These are phyloP conservation scores for Scheffersomyces quercinus DNA, from an alignment of 1,139 yeast genomes.

Conservation along the genomic window DNA sequence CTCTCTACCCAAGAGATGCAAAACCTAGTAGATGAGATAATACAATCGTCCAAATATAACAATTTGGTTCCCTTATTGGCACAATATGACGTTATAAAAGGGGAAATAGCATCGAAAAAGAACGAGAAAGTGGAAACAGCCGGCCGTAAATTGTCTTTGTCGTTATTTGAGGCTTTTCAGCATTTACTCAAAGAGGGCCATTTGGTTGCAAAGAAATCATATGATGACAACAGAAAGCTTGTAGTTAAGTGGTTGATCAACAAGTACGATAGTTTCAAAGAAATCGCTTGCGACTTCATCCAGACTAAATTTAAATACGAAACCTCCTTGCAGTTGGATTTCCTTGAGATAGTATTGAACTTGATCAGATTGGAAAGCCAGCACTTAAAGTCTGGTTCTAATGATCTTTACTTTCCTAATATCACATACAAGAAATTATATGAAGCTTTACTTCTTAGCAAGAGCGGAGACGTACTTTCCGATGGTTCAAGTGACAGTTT, in stretches of 20 bases:
- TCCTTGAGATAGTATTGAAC: constrained; percentile 63
- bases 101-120: constrained; percentile 16
- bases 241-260: constrained; percentile 64
- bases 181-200: constrained; percentile 51
- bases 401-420: constrained; percentile 63
- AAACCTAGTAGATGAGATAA: constrained; percentile 31
- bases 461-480: constrained; percentile 33
- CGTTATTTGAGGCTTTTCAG: constrained; percentile 59
- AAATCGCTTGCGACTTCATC: constrained; percentile 42
- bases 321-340: constrained; percentile 57
- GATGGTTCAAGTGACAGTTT: constrained; percentile 57
- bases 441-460: constrained; percentile 41
- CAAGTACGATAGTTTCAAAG: constrained; percentile 59
- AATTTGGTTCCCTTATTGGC: constrained; percentile 48
- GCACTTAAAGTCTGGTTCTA: constrained; percentile 48
- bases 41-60: constrained; percentile 43
- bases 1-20: constrained; percentile 33
- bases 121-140: constrained; percentile 28
- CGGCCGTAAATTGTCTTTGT: constrained; percentile 53
- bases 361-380: constrained; percentile 61
- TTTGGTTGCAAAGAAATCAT: constrained; percentile 38
- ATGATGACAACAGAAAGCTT: constrained; percentile 46
- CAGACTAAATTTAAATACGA: constrained; percentile 29
- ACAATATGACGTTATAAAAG: constrained; percentile 31
- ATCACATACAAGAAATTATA: constrained; percentile 53